These are phyloP conservation scores for Tylopilus sp. DNA, from an alignment of 768 basidiomycete genomes.

Conservation along the genomic window DNA sequence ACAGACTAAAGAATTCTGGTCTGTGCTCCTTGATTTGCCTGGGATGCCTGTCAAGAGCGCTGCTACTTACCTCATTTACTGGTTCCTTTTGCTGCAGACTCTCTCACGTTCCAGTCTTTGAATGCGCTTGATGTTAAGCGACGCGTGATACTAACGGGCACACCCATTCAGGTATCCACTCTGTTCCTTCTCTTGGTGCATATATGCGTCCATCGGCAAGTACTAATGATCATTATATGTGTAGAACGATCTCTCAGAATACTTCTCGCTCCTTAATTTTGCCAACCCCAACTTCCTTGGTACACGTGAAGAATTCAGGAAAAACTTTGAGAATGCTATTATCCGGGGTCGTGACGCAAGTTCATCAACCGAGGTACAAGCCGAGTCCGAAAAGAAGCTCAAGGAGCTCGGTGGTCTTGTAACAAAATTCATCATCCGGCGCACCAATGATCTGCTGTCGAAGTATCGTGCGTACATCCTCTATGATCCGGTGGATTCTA, in stretches of 20 bases:
- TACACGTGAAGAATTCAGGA: constrained; percentile 85
- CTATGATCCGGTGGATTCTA: not conserved
- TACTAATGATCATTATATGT: not conserved
- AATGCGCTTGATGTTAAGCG: constrained; percentile 81
- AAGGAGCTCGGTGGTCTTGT: constrained; percentile 87
- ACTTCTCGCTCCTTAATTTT: constrained; percentile 90
- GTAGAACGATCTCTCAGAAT: constrained; percentile 93
- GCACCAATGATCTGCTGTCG: constrained; percentile 91
- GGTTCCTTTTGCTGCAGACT: constrained; percentile 48
- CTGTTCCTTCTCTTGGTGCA: not conserved
- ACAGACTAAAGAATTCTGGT: constrained; percentile 96
- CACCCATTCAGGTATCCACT: constrained; percentile 73
- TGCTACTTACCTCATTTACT: not conserved
- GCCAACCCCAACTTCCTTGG: constrained; percentile 91
- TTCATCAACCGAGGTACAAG: constrained; percentile 74
- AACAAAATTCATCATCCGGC: constrained; percentile 90
- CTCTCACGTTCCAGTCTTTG: constrained; percentile 81
- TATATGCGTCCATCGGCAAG: not conserved
- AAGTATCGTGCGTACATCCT: constrained; percentile 73
- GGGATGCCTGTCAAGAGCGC: not conserved
- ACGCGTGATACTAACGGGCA: constrained; percentile 91
- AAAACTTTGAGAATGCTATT: constrained; percentile 92
- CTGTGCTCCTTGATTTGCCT: constrained; percentile 17
- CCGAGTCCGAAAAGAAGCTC: constrained; percentile 82
- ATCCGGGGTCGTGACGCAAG: constrained; percentile 88